phyloP scores from a whole-genome alignment of 768 basidiomycete species.

The Xerocomellus dryophilus region DNA sequence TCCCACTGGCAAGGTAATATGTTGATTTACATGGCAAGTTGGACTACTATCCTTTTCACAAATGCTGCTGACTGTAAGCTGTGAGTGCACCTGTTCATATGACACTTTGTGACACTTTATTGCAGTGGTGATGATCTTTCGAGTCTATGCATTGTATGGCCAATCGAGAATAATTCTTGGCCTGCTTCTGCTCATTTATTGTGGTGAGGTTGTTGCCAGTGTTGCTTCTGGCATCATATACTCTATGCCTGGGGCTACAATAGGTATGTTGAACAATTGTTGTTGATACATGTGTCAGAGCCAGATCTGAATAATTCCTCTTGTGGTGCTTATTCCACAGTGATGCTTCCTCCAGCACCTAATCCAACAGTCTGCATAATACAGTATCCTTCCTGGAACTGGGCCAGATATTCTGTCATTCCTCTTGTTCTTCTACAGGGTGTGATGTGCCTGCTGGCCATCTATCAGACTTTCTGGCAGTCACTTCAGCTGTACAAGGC shows the following conservation, averaged over 20 bases:
- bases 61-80: constrained; percentile 1
- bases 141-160: constrained; percentile 9
- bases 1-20: constrained; percentile 1
- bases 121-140: constrained; percentile 10
- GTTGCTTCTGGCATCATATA: background rate
- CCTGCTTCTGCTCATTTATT: constrained; percentile 1
- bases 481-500: background rate
- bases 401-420: background rate
- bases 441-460: constrained; percentile 6
- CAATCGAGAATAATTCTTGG: background rate
- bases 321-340: background rate
- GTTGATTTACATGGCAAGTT: background rate
- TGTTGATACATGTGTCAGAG: background rate
- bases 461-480: background rate
- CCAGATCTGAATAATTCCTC: too few relatives aligned
- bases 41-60: background rate
- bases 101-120: background rate
- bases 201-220: background rate
- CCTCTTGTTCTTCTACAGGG: constrained; percentile 1
- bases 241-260: background rate
- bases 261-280: background rate
- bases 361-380: background rate
- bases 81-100: too few relatives aligned
- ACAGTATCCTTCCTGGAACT: constrained; percentile 3
- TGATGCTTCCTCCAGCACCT: background rate